Evolutionary conservation across 176 grass and related monocot genomes (phyloP).

Genomic region (Miscanthus lutarioriparius): DNA sequence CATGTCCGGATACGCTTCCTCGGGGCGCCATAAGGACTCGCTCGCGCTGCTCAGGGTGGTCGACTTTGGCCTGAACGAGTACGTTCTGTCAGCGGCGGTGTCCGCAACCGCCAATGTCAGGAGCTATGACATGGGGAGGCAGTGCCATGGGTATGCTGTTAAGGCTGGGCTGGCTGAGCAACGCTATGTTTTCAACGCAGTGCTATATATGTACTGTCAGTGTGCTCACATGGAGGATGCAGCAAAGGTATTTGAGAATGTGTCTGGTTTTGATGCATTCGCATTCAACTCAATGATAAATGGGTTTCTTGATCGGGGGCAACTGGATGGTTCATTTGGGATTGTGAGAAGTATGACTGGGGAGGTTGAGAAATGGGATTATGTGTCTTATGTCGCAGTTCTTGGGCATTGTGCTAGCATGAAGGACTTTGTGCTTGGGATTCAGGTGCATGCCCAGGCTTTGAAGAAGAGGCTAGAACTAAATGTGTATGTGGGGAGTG

Average conservation of each 20-base stretch:
- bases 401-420: conserved; percentile 68
- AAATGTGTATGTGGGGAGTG: conserved; percentile 53
- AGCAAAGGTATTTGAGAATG: conserved; percentile 36
- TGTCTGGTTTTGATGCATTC: conserved; percentile 49
- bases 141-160: conserved; percentile 48
- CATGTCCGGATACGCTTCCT: conserved; percentile 61
- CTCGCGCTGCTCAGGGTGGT: conserved; percentile 52
- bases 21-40: conserved; percentile 43
- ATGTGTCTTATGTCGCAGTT: conserved; percentile 64
- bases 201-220: conserved; percentile 74
- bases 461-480: conserved; percentile 59
- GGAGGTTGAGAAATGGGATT: conserved; percentile 59
- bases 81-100: conserved; percentile 47
- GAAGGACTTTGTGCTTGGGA: conserved; percentile 54
- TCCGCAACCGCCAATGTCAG: conserved; percentile 44
- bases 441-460: conserved; percentile 60
- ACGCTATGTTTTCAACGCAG: conserved; percentile 41
- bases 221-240: conserved; percentile 55
- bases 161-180: neutral
- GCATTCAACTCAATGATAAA: conserved; percentile 74
- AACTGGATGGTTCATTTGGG: conserved; percentile 33
- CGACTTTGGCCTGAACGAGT: conserved; percentile 60
- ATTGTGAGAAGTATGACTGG: conserved; percentile 49
- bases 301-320: conserved; percentile 60
- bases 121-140: conserved; percentile 51